A percentile compares a stretch with the other conserved stretches of the same genome.
These are phyloP conservation scores for Torulaspora gathmanii DNA, from an alignment of 805 yeast species.

Conservation along the genomic window DNA sequence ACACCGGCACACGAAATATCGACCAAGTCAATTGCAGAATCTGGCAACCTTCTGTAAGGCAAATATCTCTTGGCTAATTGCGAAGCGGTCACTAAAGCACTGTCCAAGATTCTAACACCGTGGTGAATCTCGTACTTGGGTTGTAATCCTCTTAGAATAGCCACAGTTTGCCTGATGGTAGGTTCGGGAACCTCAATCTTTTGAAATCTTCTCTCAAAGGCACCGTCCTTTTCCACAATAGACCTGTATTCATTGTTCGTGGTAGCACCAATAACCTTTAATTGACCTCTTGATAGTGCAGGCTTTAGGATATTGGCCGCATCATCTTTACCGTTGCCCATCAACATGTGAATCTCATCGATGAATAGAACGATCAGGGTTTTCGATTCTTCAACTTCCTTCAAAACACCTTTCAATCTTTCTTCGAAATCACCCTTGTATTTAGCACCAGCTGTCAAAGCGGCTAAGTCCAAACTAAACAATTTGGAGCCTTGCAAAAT, in stretches of 20 bases:
- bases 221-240: conserved; percentile 93
- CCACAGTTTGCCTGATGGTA: conserved; percentile 86
- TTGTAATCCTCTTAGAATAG: conserved; percentile 93
- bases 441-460: conserved; percentile 97
- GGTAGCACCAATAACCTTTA: conserved; percentile 98
- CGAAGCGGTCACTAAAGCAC: conserved; percentile 91
- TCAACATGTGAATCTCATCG: conserved; percentile 97
- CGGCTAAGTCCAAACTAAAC: conserved; percentile 89
- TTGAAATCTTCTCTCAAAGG: conserved; percentile 97
- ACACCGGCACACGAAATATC: conserved; percentile 97
- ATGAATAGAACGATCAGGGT: conserved; percentile 85
- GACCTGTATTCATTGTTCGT: conserved; percentile 92
- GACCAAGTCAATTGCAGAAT: conserved; percentile 91
- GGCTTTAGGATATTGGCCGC: conserved; percentile 97
- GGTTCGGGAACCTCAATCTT: conserved; percentile 95
- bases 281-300: conserved; percentile 90
- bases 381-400: conserved; percentile 84
- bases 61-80: conserved; percentile 90
- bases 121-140: conserved; percentile 95
- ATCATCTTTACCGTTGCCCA: conserved; percentile 98
- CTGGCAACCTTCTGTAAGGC: conserved; percentile 94
- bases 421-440: conserved; percentile 99
- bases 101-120: conserved; percentile 92
- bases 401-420: conserved; percentile 92
- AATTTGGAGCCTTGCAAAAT: conserved; percentile 76